Evolutionary conservation across 805 yeast genomes (phyloP), one percentile per base, ranked within the genome.

Genomic region (Candida manassasensis): DNA sequence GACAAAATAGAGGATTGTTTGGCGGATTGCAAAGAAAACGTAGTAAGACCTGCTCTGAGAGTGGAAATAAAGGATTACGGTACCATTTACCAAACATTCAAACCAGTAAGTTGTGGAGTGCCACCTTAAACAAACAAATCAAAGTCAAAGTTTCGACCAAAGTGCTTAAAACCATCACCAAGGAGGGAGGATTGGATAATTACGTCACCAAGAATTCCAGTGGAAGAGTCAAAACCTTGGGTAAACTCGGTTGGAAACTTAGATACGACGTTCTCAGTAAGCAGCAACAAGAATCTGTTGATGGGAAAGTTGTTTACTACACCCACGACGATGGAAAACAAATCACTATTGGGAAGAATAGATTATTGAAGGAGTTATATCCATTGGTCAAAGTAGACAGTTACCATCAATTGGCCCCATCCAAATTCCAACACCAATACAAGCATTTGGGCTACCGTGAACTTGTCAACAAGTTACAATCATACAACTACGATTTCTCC

Each of bases 181-280:
- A 79, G 49, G 97, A 90, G 58, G 98, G 98, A 42, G 98, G 99
- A 4, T 69, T 93, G 38, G 99, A 93, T 55, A 80, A 80, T 44
- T 93, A 93, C 55, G 60, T 93, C 42, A 72, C 79, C 28, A 93
- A 93, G 61, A 95, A 88, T 40, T 86, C 84, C 47, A 69, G 94
- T 4, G 94, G 95, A 3, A 74, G 98, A 64, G 70, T 86, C 45
- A 93, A 93, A 66, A 95, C 93, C 56, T 66, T 93, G 52, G 98
- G 98, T 0, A 82, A 89, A 36, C 69, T 75, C 38, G 98, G 97
- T 21, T 93, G 97, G 97, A 76, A 75, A 49, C 69, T 93, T 47
- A 81, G 90, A 52, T 89, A 82, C 57, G 75, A 78, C 38, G 79
- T 93, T 11, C 57, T 90, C 51, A 61, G 60, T 49, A 57, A 59